These are phyloP conservation scores for Dothistroma septosporum DNA, from an alignment of 2,329 filamentous ascomycete species.

Conservation along the genomic window DNA sequence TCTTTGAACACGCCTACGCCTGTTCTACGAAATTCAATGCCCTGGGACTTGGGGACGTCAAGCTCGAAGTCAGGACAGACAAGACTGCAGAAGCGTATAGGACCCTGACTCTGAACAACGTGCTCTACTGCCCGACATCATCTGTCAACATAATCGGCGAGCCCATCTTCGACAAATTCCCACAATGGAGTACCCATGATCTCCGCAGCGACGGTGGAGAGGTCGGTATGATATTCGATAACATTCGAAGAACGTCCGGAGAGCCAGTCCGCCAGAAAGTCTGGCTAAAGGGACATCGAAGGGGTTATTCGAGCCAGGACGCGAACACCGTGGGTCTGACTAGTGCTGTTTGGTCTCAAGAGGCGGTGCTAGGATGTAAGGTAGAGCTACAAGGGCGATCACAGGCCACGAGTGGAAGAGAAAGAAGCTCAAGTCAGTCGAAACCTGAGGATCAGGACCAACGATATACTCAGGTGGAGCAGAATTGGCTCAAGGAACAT, in stretches of 20 bases:
- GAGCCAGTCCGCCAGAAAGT: background rate
- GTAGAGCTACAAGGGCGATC: background rate
- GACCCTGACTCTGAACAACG: slow-evolving; percentile 5
- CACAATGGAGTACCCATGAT: background rate
- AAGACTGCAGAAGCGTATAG: background rate
- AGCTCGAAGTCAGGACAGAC: slow-evolving; percentile 4
- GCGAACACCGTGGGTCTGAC: background rate
- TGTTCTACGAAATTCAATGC: background rate
- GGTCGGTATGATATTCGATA: background rate
- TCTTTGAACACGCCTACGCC: background rate
- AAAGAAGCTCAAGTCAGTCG: background rate
- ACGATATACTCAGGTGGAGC: slow-evolving; percentile 23
- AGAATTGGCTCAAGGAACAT: slow-evolving; percentile 36
- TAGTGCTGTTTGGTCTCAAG: slow-evolving; percentile 2
- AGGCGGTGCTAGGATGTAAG: background rate
- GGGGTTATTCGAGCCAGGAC: background rate
- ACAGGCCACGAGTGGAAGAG: background rate
- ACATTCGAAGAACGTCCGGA: background rate
- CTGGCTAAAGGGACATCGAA: background rate
- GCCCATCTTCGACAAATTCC: background rate
- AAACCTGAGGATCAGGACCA: background rate
- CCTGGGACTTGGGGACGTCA: slow-evolving; percentile 9
- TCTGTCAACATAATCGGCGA: slow-evolving; percentile 5
- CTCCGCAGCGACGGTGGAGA: background rate
- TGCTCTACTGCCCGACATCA: slow-evolving; percentile 10